phyloP scores from a whole-genome alignment of 164 flowering plant genomes.

The Chimonanthus praecox region DNA sequence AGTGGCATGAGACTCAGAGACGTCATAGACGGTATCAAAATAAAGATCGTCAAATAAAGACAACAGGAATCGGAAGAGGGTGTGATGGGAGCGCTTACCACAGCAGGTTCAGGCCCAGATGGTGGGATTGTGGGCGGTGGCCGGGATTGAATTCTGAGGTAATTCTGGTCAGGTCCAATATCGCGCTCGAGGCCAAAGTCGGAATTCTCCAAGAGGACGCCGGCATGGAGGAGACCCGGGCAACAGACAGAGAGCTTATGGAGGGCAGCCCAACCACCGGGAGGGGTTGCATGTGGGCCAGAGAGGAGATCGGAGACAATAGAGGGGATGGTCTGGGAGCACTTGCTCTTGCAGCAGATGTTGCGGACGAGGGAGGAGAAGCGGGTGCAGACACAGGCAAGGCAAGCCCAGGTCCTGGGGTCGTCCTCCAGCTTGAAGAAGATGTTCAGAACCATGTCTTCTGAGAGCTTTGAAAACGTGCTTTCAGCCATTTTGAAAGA shows the following conservation, averaged over 20 bases:
- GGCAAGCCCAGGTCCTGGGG: slow-evolving; percentile 69
- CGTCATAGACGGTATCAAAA: slow-evolving; percentile 55
- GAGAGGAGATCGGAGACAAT: slow-evolving; percentile 58
- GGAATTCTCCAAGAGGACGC: slow-evolving; percentile 75
- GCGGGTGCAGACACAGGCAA: slow-evolving; percentile 74
- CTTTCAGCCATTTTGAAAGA: neutral
- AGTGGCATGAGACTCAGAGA: slow-evolving; percentile 30
- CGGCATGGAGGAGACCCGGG: slow-evolving; percentile 84
- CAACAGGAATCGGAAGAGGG: slow-evolving; percentile 34
- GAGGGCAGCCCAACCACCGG: slow-evolving; percentile 78
- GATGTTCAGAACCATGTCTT: slow-evolving; percentile 70
- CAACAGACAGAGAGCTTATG: slow-evolving; percentile 85
- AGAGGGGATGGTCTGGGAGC: slow-evolving; percentile 51
- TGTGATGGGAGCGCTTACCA: neutral
- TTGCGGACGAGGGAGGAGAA: slow-evolving; percentile 52
- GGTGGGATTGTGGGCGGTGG: neutral
- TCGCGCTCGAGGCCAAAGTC: slow-evolving; percentile 92
- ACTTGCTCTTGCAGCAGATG: slow-evolving; percentile 56
- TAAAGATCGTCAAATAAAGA: slow-evolving; percentile 80
- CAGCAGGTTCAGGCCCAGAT: neutral
- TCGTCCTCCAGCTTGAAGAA: slow-evolving; percentile 75
- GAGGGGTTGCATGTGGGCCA: slow-evolving; percentile 16
- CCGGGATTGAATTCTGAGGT: slow-evolving; percentile 6
- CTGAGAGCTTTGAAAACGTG: slow-evolving; percentile 39
- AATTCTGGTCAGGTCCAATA: slow-evolving; percentile 65